Conservation (phyloP, 257 asterid genomes). For the Gardenia jasminoides region DNA sequence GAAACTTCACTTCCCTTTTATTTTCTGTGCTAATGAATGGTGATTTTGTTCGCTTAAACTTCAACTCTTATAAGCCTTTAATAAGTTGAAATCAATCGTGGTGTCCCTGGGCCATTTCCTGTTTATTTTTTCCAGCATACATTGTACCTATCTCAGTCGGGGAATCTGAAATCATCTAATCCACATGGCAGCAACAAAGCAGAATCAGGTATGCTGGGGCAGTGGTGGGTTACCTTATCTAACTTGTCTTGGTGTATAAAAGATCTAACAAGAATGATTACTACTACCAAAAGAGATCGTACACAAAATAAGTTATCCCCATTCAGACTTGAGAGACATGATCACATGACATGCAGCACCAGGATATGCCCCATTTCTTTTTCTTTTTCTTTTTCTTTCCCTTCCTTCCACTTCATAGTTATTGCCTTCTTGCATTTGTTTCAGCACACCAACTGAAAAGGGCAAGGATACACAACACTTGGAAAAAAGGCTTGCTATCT, state of each 20-base stretch:
- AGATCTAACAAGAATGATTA: slow-evolving; percentile 8
- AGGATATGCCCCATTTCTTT: slow-evolving; percentile 9
- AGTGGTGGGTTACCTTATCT: slow-evolving; percentile 19
- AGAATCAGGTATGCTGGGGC: slow-evolving; percentile 13
- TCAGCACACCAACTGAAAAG: not conserved
- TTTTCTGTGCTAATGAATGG: not conserved
- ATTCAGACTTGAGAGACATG: slow-evolving; percentile 5
- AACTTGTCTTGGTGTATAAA: slow-evolving; percentile 12
- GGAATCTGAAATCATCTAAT: slow-evolving; percentile 9
- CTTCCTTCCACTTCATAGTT: slow-evolving; percentile 11
- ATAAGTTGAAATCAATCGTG: too few relatives aligned
- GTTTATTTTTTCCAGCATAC: not conserved
- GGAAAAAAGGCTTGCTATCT: slow-evolving; percentile 4
- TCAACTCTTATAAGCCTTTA: too few relatives aligned
- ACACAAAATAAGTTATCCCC: slow-evolving; percentile 5
- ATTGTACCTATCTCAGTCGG: not conserved
- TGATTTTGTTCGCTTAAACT: not conserved
- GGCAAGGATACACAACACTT: slow-evolving; percentile 21
- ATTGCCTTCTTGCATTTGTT: slow-evolving; percentile 8
- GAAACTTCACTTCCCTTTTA: not conserved
- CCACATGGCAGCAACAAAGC: slow-evolving; percentile 16
- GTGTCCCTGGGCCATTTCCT: not conserved
- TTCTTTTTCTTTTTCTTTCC: not conserved
- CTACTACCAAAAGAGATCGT: not conserved
- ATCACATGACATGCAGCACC: slow-evolving; percentile 26